phyloP scores from a whole-genome alignment of 805 yeast species.

The Teunomyces lycoperdinae region DNA sequence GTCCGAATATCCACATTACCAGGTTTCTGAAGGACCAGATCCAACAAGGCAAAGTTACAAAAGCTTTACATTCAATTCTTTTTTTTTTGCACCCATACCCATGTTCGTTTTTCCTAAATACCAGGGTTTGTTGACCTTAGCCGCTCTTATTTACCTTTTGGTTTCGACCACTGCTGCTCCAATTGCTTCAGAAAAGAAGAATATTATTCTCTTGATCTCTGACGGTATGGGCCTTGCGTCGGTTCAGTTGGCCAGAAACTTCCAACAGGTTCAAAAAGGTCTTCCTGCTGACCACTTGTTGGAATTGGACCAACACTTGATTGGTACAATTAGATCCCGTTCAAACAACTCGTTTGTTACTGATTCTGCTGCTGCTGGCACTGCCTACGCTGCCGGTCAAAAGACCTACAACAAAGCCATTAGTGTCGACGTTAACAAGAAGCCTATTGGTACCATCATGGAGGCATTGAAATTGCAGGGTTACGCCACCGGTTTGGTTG shows the following conservation, averaged over 20 bases:
- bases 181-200: slow-evolving; percentile 46
- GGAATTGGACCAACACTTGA: slow-evolving; percentile 61
- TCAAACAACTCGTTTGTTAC: slow-evolving; percentile 77
- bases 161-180: not conserved
- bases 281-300: slow-evolving; percentile 56
- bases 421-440: slow-evolving; percentile 63
- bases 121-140: not conserved
- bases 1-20: too few relatives aligned
- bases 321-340: slow-evolving; percentile 84
- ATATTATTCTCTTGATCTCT: slow-evolving; percentile 82
- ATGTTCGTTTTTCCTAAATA: slow-evolving; percentile 2
- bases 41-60: too few relatives aligned
- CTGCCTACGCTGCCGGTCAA: slow-evolving; percentile 82
- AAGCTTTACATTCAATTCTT: not conserved
- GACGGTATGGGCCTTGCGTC: slow-evolving; percentile 97
- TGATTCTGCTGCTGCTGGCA: slow-evolving; percentile 98
- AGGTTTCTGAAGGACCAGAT: too few relatives aligned
- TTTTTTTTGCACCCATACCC: slow-evolving; percentile 3
- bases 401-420: slow-evolving; percentile 92
- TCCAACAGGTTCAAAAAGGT: slow-evolving; percentile 57
- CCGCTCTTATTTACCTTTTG: slow-evolving; percentile 1
- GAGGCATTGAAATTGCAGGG: slow-evolving; percentile 86
- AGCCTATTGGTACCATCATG: slow-evolving; percentile 84
- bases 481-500: slow-evolving; percentile 83
- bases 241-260: slow-evolving; percentile 73